Conservation (phyloP, 1,284 basidiomycete genomes). For the Spongispora temasekensis region DNA sequence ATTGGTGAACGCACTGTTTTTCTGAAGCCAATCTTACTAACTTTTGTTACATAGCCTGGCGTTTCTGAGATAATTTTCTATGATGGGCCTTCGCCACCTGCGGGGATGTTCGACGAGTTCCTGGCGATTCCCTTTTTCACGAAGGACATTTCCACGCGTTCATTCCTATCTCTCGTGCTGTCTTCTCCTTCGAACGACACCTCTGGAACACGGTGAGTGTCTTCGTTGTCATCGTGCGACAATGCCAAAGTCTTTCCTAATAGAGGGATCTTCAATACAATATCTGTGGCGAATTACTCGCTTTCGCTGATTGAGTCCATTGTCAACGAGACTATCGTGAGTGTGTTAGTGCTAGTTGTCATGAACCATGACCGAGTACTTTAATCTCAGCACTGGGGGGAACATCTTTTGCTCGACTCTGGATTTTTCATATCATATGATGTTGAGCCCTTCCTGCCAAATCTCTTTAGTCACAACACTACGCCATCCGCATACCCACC, state of each 20-base stretch:
- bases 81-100: slow-evolving; percentile 48
- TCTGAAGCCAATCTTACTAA: too few relatives aligned
- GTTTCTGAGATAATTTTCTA: slow-evolving; percentile 49
- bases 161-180: slow-evolving; percentile 33
- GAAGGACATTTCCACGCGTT: slow-evolving; percentile 35
- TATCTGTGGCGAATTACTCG: slow-evolving; percentile 6
- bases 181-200: slow-evolving; percentile 3
- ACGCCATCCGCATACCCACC: slow-evolving; percentile 49
- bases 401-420: slow-evolving; percentile 11
- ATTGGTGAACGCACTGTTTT: slow-evolving; percentile 29
- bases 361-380: too few relatives aligned
- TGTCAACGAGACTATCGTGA: slow-evolving; percentile 10
- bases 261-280: slow-evolving; percentile 10
- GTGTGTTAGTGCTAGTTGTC: too few relatives aligned
- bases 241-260: not conserved
- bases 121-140: slow-evolving; percentile 34
- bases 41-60: slow-evolving; percentile 30
- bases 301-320: slow-evolving; percentile 8
- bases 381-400: slow-evolving; percentile 5
- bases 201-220: slow-evolving; percentile 8
- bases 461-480: slow-evolving; percentile 1
- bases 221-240: not conserved
- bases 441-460: slow-evolving; percentile 55
- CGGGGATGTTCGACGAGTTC: slow-evolving; percentile 49
- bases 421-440: slow-evolving; percentile 42